These are phyloP conservation scores for Fusarium sp. DNA, from an alignment of 2,329 filamentous ascomycete genomes.

Conservation along the genomic window DNA sequence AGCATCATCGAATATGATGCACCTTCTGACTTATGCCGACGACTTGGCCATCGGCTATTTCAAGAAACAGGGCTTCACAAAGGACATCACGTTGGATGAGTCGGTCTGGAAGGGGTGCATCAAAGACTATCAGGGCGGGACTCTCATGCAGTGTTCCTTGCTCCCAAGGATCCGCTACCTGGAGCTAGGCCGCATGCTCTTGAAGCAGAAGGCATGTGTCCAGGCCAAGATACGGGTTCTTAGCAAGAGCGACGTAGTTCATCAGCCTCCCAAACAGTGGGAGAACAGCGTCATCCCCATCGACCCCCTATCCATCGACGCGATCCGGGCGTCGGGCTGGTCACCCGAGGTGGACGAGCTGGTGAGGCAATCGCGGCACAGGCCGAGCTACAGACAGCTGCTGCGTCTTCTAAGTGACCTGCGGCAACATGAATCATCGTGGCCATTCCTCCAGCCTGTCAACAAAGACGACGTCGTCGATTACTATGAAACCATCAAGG, in stretches of 20 bases:
- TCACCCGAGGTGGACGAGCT: conserved; percentile 98
- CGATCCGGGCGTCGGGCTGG: conserved; percentile 94
- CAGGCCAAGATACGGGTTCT: conserved; percentile 95
- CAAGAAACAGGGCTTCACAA: conserved; percentile 98
- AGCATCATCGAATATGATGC: conserved; percentile 95
- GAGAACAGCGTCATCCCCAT: conserved; percentile 79
- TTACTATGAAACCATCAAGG: conserved; percentile 98
- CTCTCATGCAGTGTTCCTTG: conserved; percentile 99
- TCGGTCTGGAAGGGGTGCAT: conserved; percentile 99
- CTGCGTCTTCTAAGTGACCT: conserved; percentile 93
- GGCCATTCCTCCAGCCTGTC: conserved; percentile 95
- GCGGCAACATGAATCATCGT: conserved; percentile 91
- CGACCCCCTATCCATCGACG: conserved; percentile 86
- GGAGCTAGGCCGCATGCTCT: conserved; percentile 89
- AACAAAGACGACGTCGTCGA: conserved; percentile 97
- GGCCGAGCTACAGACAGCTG: conserved; percentile 95
- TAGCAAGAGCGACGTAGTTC: conserved; percentile 87
- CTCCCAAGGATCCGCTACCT: conserved; percentile 94
- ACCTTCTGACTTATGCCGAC: conserved; percentile 98
- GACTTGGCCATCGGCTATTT: conserved; percentile 99
- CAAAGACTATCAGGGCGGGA: conserved; percentile 98
- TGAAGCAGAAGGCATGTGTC: conserved; percentile 97
- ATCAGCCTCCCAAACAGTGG: conserved; percentile 88
- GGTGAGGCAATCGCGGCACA: conserved; percentile 92
- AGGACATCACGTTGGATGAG: conserved; percentile 93